Evolutionary conservation across 305 asterid species (phyloP), one percentile per base, ranked within the genome.

Genomic region (Ilex paraguariensis): DNA sequence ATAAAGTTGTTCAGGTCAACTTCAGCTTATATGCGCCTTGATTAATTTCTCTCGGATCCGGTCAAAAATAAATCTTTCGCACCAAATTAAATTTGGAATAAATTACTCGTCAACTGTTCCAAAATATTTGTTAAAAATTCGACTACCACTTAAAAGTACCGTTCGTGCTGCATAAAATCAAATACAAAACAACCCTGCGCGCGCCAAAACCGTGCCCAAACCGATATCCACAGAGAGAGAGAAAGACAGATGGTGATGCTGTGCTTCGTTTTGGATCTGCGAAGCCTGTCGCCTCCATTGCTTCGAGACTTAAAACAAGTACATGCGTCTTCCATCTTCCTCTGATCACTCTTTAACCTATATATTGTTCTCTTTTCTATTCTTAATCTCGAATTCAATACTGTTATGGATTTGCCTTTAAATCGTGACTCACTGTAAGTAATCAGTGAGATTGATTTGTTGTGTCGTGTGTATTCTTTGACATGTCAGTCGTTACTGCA

Each of bases 261-360:
- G 57, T 87, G 91, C 80, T 92, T 92, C 75, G 83, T 92, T 30
- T 65, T 92, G 74, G 97, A 90, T 76, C 70, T 92, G 71, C 87
- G 96, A 70, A 82, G 81, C 75, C 60, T 92, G 64, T 78, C 90
- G 70, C 85, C 91, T 67, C 69, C 87, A 17, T 59, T 84, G 51
- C 88, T 92, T 68, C 94, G 87, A 71, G 94, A 85, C 65, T 73
- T 90, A 79, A 92, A 87, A 81, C 94, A 79, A 96, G 98, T 87
- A 31, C 31, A 0, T 55, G 14, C 8, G 14, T 17, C 54, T 10
- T 28, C 11, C 65, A 50, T 44, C 36, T 30, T 6, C 45, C 13
- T 21, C 21, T 11, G 7, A 9, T 44, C 39, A 15, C 36, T 42
- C 28, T 21, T 21, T 21, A 0, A 21, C 28, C 28, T 21, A 21